Percentiles rank a stretch among this genome's conserved stretches.
Evolutionary conservation across 148 eudicot species (phyloP).

Genomic region (Vaccinium darrowii): DNA sequence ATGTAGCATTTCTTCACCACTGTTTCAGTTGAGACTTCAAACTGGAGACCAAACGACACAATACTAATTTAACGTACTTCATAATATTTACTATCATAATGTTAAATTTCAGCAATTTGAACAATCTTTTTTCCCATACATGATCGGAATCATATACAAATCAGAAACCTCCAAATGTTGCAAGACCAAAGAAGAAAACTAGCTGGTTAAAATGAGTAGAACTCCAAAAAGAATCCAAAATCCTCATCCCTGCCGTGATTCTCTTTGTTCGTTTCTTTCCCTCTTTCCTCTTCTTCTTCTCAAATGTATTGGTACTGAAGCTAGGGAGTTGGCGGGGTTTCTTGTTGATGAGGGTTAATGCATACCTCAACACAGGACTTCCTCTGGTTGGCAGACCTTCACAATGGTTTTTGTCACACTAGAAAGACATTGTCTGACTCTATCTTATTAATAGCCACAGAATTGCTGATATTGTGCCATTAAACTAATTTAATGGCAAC

Average conservation of each 20-base stretch:
- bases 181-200: conserved; percentile 1
- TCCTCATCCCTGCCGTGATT: not conserved
- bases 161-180: not conserved
- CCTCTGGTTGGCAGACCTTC: not conserved
- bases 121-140: not conserved
- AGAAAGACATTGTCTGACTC: not conserved
- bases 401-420: not conserved
- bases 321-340: not conserved
- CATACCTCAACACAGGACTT: not conserved
- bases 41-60: not conserved
- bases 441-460: not conserved
- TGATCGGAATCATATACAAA: not conserved
- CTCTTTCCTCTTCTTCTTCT: not conserved
- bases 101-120: not conserved
- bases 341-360: not conserved
- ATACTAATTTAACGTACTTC: not conserved
- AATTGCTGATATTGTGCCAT: not conserved
- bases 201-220: not conserved
- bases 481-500: not conserved
- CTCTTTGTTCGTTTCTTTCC: not conserved
- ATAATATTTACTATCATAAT: not conserved
- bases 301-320: not conserved
- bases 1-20: not conserved
- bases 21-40: not conserved
- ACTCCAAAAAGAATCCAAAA: not conserved